These are phyloP conservation scores for Microthlaspi erraticum DNA, from an alignment of 345 rosid genomes.

Conservation along the genomic window DNA sequence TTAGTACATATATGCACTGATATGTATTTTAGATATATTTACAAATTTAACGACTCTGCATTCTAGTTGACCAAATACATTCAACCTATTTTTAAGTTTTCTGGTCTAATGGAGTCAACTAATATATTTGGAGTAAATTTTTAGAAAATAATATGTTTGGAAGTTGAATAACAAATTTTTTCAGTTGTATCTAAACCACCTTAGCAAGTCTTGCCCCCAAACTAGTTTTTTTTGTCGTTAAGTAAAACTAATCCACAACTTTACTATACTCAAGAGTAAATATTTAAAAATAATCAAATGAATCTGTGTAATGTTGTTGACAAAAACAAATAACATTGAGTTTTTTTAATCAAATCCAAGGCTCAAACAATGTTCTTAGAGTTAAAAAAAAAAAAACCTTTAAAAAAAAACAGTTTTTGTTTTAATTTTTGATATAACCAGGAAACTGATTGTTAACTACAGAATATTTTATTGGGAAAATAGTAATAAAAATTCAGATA, in stretches of 20 bases:
- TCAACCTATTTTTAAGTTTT: neutral
- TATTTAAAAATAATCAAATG: no score
- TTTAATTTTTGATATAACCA: no score
- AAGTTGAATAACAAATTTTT: constrained; percentile 9
- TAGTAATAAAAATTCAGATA: no score
- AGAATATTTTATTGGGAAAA: no score
- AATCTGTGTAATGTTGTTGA: no score
- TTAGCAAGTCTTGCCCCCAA: neutral
- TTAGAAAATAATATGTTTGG: neutral
- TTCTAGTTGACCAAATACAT: constrained; percentile 45
- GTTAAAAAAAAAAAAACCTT: no score
- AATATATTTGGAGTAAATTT: neutral
- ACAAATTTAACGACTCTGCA: neutral
- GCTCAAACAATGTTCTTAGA: no score
- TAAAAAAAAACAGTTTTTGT: no score
- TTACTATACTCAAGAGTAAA: neutral
- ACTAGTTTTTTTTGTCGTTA: constrained; percentile 6
- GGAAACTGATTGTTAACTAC: no score
- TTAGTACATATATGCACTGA: neutral
- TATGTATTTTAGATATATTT: neutral
- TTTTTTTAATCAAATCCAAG: no score
- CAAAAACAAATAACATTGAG: no score
- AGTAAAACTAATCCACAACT: constrained; percentile 35
- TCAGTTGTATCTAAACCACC: constrained; percentile 35
- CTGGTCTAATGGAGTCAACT: neutral